A percentile compares a stretch with the other conserved stretches of the same genome.
phyloP scores from a whole-genome alignment of 208 protist species.

The Tritrichomonas foetus region DNA sequence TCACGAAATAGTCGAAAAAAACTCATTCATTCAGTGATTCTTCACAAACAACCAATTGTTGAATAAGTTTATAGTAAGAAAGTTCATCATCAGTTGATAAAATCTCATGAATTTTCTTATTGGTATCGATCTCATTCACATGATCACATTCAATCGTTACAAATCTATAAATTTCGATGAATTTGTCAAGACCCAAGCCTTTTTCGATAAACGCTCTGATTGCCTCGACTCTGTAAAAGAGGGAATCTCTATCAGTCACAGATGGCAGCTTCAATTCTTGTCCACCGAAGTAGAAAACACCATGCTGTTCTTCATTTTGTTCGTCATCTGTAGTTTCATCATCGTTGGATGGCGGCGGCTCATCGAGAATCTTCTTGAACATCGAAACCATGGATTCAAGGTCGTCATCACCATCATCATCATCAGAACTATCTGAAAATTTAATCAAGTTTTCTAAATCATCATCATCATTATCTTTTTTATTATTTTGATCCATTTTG shows the following conservation, averaged over 20 bases:
- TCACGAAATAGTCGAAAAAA: too few species aligned
- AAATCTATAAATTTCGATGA: not conserved
- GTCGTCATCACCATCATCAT: not conserved
- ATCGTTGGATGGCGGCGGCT: not conserved
- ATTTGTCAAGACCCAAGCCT: not conserved
- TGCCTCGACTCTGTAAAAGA: conserved; percentile 12
- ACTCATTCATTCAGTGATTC: not conserved
- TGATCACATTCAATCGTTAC: not conserved
- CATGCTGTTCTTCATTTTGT: not conserved
- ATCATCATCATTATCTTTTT: not conserved
- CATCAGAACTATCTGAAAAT: not conserved
- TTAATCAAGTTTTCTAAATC: not conserved
- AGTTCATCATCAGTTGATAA: not conserved
- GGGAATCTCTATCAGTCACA: not conserved
- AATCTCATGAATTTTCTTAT: not conserved
- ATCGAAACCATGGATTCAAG: not conserved
- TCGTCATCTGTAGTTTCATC: not conserved
- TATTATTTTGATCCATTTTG: not conserved
- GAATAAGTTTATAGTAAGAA: not conserved
- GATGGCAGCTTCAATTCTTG: not conserved
- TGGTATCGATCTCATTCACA: not conserved
- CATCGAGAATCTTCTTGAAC: not conserved
- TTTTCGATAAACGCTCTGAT: not conserved
- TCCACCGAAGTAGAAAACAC: not conserved
- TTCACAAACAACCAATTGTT: not conserved